Evolutionary conservation across 2,329 filamentous ascomycete species (phyloP), one percentile per base, ranked within the genome.

Genomic region (Pezizomycotina sp.): DNA sequence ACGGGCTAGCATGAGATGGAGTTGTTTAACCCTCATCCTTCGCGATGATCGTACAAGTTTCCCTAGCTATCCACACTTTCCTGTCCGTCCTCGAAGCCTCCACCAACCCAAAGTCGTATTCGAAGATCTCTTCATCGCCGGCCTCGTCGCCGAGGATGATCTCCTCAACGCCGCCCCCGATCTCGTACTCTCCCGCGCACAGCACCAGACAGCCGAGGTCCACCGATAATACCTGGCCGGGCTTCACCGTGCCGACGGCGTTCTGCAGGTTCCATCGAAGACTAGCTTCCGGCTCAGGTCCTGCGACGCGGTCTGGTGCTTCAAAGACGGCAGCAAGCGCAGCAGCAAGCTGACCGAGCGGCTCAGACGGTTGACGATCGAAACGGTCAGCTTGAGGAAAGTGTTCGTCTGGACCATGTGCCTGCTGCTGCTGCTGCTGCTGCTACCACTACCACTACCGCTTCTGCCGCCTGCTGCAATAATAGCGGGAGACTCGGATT

Each of bases 251-350:
- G 0, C 77, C 72, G 0, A 92, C 60, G 2, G 69, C 64, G 51
- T 75, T 74, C 58, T 93, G 84, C 38, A 92, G 58, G 19, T 78
- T 74, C 1, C 84, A 84, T n/a, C n/a, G n/a, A n/a, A n/a, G n/a
- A n/a, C n/a, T n/a, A n/a, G n/a, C n/a, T n/a, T n/a, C n/a, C n/a
- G n/a, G n/a, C n/a, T n/a, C 10, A 92, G 68, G 2, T 80, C 77
- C 9, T 79, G 64, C 42, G 71, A 73, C 32, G 69, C 65, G 1
- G 77, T 69, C 10, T 84, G 71, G 51, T 83, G 70, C 27, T 77
- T 69, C 10, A 92, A 66, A 32, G 74, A 69, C 0, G 84, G 83
- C 55, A 84, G 70, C 9, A 92, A 60, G 23, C 84, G 69, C 26
- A 92, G 61, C 1, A 91, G 62, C 0, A 80, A 74, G 27, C 71